phyloP scores from a whole-genome alignment of 805 yeast genomes.

The Metschnikowia borealis region DNA sequence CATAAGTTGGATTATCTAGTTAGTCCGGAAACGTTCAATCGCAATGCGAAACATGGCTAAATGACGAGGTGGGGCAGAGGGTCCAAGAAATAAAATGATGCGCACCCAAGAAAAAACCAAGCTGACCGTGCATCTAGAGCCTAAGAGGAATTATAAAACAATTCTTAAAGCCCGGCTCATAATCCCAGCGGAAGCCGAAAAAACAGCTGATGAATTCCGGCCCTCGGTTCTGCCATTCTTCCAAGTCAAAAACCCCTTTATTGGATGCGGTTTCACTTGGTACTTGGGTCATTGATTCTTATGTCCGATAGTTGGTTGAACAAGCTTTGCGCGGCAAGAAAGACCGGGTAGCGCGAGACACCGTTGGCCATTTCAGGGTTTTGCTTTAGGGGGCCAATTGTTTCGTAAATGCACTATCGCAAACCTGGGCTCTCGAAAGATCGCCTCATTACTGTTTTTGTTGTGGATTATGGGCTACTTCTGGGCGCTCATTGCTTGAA shows the following conservation, averaged over 20 bases:
- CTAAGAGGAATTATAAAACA: neutral
- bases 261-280: too few species aligned
- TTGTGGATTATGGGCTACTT: neutral
- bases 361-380: neutral
- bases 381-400: neutral
- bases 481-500: neutral
- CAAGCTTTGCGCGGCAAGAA: neutral
- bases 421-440: neutral
- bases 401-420: neutral
- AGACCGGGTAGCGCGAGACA: slow-evolving; percentile 1
- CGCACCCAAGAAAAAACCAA: slow-evolving; percentile 3
- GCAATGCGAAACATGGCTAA: neutral
- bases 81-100: slow-evolving; percentile 3
- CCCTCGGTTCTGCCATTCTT: too few species aligned
- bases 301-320: neutral
- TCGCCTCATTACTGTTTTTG: neutral
- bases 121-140: neutral
- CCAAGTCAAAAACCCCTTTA: too few species aligned
- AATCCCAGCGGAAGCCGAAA: neutral
- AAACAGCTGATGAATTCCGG: too few species aligned
- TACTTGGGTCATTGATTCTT: neutral
- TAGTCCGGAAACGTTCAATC: neutral
- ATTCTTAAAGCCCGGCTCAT: neutral
- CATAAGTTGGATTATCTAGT: neutral
- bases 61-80: neutral